These are phyloP conservation scores for Aurifilum marmelostoma DNA, from an alignment of 2,329 filamentous ascomycete genomes.

Conservation along the genomic window DNA sequence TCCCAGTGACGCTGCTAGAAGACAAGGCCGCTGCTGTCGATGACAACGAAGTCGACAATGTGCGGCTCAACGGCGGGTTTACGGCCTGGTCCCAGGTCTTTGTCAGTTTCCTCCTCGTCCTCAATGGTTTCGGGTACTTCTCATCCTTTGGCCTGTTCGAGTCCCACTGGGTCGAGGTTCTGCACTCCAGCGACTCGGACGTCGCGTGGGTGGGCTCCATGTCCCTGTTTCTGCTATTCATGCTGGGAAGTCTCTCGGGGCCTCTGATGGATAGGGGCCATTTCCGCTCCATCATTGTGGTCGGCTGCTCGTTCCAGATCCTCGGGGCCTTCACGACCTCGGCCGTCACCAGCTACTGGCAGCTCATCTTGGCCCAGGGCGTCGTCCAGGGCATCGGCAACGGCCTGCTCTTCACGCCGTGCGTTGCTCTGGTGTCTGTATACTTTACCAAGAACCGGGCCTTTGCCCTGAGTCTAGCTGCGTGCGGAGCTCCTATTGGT, in stretches of 20 bases:
- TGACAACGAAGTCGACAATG: neutral
- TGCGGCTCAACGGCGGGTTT: conserved; percentile 47
- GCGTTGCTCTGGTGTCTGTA: conserved; percentile 66
- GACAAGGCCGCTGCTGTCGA: neutral
- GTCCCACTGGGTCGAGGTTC: conserved; percentile 50
- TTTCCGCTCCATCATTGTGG: conserved; percentile 47
- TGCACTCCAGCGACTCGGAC: conserved; percentile 46
- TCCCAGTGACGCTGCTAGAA: neutral
- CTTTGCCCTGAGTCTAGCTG: conserved; percentile 64
- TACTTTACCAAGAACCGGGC: conserved; percentile 64
- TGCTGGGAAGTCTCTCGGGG: conserved; percentile 56
- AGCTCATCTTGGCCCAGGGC: conserved; percentile 60
- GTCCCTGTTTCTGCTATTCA: conserved; percentile 58
- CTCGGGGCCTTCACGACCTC: conserved; percentile 53
- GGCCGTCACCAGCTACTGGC: conserved; percentile 53
- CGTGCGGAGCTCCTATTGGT: conserved; percentile 62
- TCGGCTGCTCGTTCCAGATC: conserved; percentile 47
- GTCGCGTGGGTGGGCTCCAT: conserved; percentile 60
- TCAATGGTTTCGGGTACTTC: conserved; percentile 58
- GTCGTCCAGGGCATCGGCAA: conserved; percentile 59
- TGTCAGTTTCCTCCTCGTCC: conserved; percentile 49
- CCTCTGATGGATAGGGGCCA: conserved; percentile 58
- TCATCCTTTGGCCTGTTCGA: conserved; percentile 61
- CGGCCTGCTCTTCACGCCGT: conserved; percentile 66
- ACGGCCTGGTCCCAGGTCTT: conserved; percentile 48